These are phyloP conservation scores for Suhomyces sp. DNA, from an alignment of 805 yeast genomes.

Conservation along the genomic window DNA sequence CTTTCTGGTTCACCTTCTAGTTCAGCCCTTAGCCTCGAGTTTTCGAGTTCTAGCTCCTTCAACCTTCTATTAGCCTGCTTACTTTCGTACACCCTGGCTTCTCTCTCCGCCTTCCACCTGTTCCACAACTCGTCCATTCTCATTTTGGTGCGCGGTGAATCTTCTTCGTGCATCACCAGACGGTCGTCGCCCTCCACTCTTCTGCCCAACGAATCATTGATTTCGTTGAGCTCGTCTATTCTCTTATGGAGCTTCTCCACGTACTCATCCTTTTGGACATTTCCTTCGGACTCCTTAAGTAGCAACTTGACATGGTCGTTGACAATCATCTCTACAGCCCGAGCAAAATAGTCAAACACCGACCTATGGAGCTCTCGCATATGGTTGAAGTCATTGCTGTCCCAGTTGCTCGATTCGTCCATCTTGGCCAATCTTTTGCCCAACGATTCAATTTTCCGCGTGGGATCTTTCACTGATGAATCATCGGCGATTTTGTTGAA, in stretches of 20 bases:
- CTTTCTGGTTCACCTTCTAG: neutral
- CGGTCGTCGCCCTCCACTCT: constrained; percentile 10
- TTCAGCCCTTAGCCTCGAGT: constrained; percentile 33
- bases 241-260: constrained; percentile 21
- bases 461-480: constrained; percentile 57
- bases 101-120: constrained; percentile 70
- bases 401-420: constrained; percentile 8
- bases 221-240: constrained; percentile 24
- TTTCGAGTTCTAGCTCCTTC: constrained; percentile 54
- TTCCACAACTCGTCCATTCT: constrained; percentile 60
- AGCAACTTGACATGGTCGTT: constrained; percentile 49
- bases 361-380: constrained; percentile 41
- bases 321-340: constrained; percentile 58
- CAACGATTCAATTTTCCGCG: constrained; percentile 44
- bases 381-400: constrained; percentile 18
- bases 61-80: constrained; percentile 53
- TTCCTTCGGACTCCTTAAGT: constrained; percentile 31
- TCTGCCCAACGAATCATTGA: constrained; percentile 19
- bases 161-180: neutral
- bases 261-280: constrained; percentile 16
- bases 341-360: constrained; percentile 51
- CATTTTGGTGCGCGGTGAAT: constrained; percentile 39
- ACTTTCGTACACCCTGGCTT: constrained; percentile 60
- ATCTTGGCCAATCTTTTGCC: constrained; percentile 23
- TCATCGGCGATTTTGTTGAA: constrained; percentile 57